Evolutionary conservation across 768 basidiomycete genomes (phyloP).

Genomic region (Harrya chromipes): DNA sequence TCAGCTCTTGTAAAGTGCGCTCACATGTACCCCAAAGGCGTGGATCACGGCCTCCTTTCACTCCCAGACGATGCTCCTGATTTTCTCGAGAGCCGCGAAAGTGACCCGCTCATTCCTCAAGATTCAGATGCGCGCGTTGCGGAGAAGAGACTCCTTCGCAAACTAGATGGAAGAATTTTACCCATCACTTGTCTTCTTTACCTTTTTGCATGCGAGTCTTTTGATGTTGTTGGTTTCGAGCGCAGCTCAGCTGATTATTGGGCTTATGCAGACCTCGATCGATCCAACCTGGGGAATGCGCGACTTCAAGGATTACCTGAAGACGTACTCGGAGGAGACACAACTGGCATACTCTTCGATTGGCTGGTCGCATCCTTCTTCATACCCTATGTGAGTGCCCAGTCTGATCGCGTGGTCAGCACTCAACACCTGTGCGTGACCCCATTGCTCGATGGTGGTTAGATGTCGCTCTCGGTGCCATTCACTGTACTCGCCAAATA

Average conservation of each 20-base stretch:
- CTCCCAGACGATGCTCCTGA: slow-evolving; percentile 3
- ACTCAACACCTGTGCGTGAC: neutral
- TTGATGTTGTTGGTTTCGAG: neutral
- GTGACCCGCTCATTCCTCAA: slow-evolving; percentile 18
- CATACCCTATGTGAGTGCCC: slow-evolving; percentile 63
- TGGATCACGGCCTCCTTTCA: neutral
- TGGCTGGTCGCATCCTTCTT: slow-evolving; percentile 79
- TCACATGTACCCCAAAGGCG: slow-evolving; percentile 18
- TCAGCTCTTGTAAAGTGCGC: too few species aligned
- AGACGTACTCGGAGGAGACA: slow-evolving; percentile 65
- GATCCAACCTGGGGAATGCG: slow-evolving; percentile 79
- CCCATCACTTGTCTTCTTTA: slow-evolving; percentile 72
- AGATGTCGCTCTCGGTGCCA: slow-evolving; percentile 72
- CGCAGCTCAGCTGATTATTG: neutral
- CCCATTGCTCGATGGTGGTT: slow-evolving; percentile 2
- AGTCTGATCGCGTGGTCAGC: neutral
- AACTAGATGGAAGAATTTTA: slow-evolving; percentile 64
- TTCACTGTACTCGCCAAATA: slow-evolving; percentile 66
- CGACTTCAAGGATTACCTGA: slow-evolving; percentile 66
- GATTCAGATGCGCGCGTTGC: slow-evolving; percentile 24
- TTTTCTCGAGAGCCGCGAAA: slow-evolving; percentile 9
- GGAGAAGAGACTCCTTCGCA: slow-evolving; percentile 56
- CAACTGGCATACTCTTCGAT: slow-evolving; percentile 66
- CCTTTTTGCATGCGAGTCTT: slow-evolving; percentile 60
- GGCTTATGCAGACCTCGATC: slow-evolving; percentile 50